Evolutionary conservation across 75 land plant species (phyloP).

Genomic region (Sequoiadendron giganteum): DNA sequence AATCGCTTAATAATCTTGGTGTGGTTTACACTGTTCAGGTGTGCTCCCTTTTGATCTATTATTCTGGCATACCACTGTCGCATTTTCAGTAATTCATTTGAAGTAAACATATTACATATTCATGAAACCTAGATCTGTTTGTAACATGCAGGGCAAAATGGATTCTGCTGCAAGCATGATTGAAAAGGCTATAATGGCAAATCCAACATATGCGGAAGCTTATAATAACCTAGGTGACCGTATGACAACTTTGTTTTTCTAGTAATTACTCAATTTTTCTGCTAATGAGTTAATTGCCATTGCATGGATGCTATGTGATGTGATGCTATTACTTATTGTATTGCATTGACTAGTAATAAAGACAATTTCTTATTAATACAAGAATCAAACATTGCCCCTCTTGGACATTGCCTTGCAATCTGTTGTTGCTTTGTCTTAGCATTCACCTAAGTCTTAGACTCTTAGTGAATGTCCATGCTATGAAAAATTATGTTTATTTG

Average conservation of each 20-base stretch:
- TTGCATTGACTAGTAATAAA: neutral
- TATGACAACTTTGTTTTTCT: neutral
- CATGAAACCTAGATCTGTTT: neutral
- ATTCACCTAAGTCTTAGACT: no score
- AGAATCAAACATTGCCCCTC: neutral
- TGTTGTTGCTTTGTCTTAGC: neutral
- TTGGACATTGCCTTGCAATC: neutral
- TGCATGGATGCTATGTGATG: neutral
- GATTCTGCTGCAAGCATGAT: slow-evolving; percentile 98
- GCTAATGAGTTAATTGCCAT: neutral
- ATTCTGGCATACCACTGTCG: neutral
- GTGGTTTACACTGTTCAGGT: slow-evolving; percentile 99
- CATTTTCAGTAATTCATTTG: neutral
- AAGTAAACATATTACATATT: neutral
- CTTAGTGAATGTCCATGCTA: no score
- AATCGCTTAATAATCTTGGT: slow-evolving; percentile 96
- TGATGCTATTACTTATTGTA: neutral
- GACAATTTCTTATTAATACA: neutral
- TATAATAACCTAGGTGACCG: slow-evolving; percentile 86
- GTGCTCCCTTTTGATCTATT: slow-evolving; percentile 1
- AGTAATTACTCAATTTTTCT: neutral
- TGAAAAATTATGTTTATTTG: neutral
- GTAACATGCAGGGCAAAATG: slow-evolving; percentile 88
- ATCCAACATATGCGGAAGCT: slow-evolving; percentile 98
- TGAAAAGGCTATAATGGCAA: slow-evolving; percentile 96